These are phyloP conservation scores for Piloderma croceum DNA, from an alignment of 768 basidiomycete species.

Conservation along the genomic window DNA sequence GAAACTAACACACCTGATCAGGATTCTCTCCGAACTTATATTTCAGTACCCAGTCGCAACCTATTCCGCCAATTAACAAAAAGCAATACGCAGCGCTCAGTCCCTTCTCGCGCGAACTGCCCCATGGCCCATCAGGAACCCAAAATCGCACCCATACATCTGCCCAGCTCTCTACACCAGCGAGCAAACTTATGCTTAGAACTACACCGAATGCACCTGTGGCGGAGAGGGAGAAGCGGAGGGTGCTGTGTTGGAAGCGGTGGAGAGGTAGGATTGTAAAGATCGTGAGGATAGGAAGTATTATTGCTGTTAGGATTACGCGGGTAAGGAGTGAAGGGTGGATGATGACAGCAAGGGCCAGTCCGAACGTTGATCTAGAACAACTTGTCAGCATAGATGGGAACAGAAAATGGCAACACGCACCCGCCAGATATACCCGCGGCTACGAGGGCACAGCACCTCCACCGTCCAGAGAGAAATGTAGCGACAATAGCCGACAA, in stretches of 20 bases:
- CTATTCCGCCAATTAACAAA: conserved; percentile 42
- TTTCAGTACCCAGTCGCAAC: conserved; percentile 50
- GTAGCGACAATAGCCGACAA: conserved; percentile 44
- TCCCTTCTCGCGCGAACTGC: conserved; percentile 48
- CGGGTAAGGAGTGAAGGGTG: conserved; percentile 50
- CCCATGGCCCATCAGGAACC: conserved; percentile 49
- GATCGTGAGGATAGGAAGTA: conserved; percentile 33
- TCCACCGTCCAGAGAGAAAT: conserved; percentile 50
- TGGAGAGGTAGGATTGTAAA: conserved; percentile 42
- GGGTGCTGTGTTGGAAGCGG: conserved; percentile 37
- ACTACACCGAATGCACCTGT: conserved; percentile 54
- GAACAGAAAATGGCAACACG: conserved; percentile 10
- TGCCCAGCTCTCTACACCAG: conserved; percentile 47
- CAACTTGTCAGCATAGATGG: conserved; percentile 1
- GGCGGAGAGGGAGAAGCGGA: conserved; percentile 48
- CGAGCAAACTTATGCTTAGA: conserved; percentile 48
- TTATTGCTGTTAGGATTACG: conserved; percentile 35
- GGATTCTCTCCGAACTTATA: conserved; percentile 60
- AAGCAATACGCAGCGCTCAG: conserved; percentile 53
- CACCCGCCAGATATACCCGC: conserved; percentile 53
- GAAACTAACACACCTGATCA: conserved; percentile 45
- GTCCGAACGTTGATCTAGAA: conserved; percentile 37
- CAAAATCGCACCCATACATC: conserved; percentile 61
- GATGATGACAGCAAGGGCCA: conserved; percentile 49
- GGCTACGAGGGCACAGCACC: conserved; percentile 43